Base-by-base conservation (phyloP, 1,139 yeast species). In the Yamadazyma friedrichii region DNA sequence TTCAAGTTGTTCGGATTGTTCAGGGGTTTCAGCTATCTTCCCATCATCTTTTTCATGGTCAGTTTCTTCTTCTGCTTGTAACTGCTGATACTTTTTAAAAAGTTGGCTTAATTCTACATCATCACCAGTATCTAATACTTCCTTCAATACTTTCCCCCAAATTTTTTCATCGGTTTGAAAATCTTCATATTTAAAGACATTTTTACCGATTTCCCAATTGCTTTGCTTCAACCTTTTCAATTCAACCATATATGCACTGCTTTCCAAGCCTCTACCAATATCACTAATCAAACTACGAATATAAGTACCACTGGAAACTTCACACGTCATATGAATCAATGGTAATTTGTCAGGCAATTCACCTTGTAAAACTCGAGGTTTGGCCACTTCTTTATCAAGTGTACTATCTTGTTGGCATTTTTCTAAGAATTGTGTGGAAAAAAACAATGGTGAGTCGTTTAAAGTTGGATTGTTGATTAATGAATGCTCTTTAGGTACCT, bases 241-340 rank as follows among this genome's bases (percentile, higher is more conserved):
- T 49, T 82, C 83, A 9, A 86, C 96, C 96, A 94, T 91, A 56
- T 88, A 91, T 0, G 96, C 89, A 13, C 89, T 80, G 0, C 91
- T 80, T 13, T 84, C 84, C 57, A 91, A 65, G 0, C 93, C 84
- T 46, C 87, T 76, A 1, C 96, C 98, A 38, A 88, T 74, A 55
- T 94, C 98, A 61, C 95, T 88, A 36, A 93, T 74, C 43, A 94
- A 67, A 12, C 97, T 86, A 50, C 98, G 76, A 38, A 94, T 91
- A 55, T 94, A 94, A 0, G 98, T 93, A 1, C 99, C 99, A 0
- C 98, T 88, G 1, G 96, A 86, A 0, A 93, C 98, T 35, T 80
- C 78, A 10, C 95, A 79, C 10, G 76, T 75, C 50, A 93, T 77
- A 53, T 85, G 93, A 30, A 89, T 54, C 42, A 84, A 52, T 1